A percentile compares a stretch with the other conserved stretches of the same genome.
These are phyloP conservation scores for Sclerotinia subarctica DNA, from an alignment of 2,329 filamentous ascomycete genomes.

Conservation along the genomic window DNA sequence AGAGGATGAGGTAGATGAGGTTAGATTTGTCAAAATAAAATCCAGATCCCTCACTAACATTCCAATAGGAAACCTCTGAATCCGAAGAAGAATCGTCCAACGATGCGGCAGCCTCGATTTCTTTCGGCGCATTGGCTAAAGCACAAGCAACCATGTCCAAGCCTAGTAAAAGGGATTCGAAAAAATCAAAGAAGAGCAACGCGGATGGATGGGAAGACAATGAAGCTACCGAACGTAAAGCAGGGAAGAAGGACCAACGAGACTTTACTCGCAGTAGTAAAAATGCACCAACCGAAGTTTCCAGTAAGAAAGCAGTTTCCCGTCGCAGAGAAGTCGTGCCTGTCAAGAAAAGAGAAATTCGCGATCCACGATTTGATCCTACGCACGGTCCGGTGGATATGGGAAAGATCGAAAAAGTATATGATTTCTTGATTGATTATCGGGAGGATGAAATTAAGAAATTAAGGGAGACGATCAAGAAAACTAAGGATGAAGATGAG, in stretches of 20 bases:
- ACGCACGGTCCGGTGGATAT: constrained; percentile 55
- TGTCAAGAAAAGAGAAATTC: constrained; percentile 55
- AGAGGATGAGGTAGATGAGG: constrained; percentile 33
- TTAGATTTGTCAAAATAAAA: constrained; percentile 17
- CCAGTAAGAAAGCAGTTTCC: constrained; percentile 79
- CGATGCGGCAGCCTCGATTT: constrained; percentile 58
- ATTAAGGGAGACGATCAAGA: constrained; percentile 65
- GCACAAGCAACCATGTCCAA: constrained; percentile 66
- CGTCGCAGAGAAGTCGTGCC: constrained; percentile 72
- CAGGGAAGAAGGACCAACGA: constrained; percentile 41
- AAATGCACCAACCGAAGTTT: constrained; percentile 81
- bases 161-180: constrained; percentile 36
- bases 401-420: constrained; percentile 64
- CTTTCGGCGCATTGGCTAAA: constrained; percentile 86
- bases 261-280: constrained; percentile 63
- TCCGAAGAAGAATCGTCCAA: constrained; percentile 25
- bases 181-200: constrained; percentile 41
- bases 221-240: constrained; percentile 44
- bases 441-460: constrained; percentile 77
- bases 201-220: constrained; percentile 39
- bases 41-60: not conserved
- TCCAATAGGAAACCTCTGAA: constrained; percentile 27
- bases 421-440: constrained; percentile 86
- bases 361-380: constrained; percentile 88
- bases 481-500: constrained; percentile 61